Percentiles rank a stretch among this genome's conserved stretches.
Evolutionary conservation across 208 protist species (phyloP).

Genomic region (Leptomonas pyrrhocoris): DNA sequence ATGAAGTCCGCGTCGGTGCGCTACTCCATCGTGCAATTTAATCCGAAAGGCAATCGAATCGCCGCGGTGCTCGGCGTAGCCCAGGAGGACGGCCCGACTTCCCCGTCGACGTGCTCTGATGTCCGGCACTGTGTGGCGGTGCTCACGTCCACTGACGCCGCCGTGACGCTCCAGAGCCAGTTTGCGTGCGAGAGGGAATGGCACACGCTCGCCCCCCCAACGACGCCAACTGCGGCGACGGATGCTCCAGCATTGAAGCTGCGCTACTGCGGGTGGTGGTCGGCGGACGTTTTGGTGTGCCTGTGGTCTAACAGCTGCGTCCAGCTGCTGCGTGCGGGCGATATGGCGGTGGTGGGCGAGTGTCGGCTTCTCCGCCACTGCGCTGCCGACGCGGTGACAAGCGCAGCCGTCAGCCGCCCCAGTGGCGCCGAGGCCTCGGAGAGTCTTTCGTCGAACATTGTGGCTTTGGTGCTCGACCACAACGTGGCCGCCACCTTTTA

Average conservation of each 20-base stretch:
- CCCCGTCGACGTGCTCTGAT: background rate
- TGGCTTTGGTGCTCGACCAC: conserved; percentile 51
- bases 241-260: conserved; percentile 7
- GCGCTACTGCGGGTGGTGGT: conserved; percentile 57
- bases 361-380: conserved; percentile 26
- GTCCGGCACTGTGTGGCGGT: conserved; percentile 20
- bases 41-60: conserved; percentile 21
- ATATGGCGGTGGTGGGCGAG: conserved; percentile 19
- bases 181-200: conserved; percentile 17
- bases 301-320: conserved; percentile 66
- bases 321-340: conserved; percentile 21
- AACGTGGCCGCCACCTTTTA: conserved; percentile 57
- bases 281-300: conserved; percentile 37
- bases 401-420: conserved; percentile 19
- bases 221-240: background rate
- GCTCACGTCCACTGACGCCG: conserved; percentile 15
- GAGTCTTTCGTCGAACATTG: conserved; percentile 18
- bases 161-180: conserved; percentile 12
- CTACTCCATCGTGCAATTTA: conserved; percentile 28
- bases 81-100: conserved; percentile 4
- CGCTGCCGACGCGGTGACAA: conserved; percentile 22
- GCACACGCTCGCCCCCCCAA: conserved; percentile 28
- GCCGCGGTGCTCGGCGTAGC: conserved; percentile 9
- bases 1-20: conserved; percentile 7
- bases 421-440: conserved; percentile 3